A percentile compares a stretch with the other conserved stretches of the same genome.
Evolutionary conservation across 1,284 basidiomycete genomes (phyloP).

Genomic region (Melampsora americana): DNA sequence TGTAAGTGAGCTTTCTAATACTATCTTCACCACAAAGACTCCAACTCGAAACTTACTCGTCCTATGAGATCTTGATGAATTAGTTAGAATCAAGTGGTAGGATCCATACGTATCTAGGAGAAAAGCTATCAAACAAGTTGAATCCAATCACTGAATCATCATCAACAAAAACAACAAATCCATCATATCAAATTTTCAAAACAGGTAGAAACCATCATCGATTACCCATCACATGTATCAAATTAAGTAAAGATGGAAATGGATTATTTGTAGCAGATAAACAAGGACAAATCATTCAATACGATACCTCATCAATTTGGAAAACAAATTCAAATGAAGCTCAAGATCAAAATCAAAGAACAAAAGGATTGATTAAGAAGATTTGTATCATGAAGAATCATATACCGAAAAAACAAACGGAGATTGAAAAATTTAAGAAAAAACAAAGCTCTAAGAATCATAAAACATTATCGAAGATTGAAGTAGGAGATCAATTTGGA

Average conservation of each 20-base stretch:
- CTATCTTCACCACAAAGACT: no score
- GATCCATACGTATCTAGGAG: conserved; percentile 52
- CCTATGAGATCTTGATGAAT: no score
- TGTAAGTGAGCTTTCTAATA: no score
- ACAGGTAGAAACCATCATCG: conserved; percentile 36
- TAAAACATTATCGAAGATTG: conserved; percentile 49
- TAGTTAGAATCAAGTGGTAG: conserved; percentile 55
- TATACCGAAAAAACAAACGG: conserved; percentile 23
- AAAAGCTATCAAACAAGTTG: conserved; percentile 19
- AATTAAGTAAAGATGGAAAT: conserved; percentile 20
- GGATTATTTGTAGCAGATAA: conserved; percentile 36
- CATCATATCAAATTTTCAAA: not conserved
- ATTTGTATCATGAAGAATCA: conserved; percentile 14
- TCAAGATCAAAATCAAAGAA: not conserved
- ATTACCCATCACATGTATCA: conserved; percentile 22
- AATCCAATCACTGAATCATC: not conserved
- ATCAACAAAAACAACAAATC: not conserved
- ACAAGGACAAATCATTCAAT: conserved; percentile 29
- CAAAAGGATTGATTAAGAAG: not conserved
- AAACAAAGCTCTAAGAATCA: conserved; percentile 61
- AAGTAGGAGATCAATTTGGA: conserved; percentile 61
- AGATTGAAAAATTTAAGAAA: conserved; percentile 55
- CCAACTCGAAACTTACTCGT: no score
- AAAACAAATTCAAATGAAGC: conserved; percentile 2
- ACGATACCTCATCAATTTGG: conserved; percentile 25